phyloP scores from a whole-genome alignment of 1,284 basidiomycete genomes.

The Boletellus dicymbophilus region DNA sequence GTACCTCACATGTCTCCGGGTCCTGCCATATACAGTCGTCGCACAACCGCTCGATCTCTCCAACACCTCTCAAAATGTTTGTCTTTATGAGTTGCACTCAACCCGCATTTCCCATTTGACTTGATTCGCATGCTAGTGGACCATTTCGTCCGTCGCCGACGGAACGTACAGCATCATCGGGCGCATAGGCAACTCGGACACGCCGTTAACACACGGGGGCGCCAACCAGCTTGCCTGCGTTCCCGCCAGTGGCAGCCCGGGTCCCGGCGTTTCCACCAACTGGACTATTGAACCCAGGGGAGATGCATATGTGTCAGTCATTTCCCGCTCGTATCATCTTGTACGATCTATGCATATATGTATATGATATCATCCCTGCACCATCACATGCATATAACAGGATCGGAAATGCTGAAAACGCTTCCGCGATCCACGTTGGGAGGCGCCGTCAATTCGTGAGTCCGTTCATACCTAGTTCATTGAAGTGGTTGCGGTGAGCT shows the following conservation, averaged over 20 bases:
- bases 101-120: too few species aligned
- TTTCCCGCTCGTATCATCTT: background rate
- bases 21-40: background rate
- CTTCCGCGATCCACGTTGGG: background rate
- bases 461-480: background rate
- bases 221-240: background rate
- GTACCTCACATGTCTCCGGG: background rate
- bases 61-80: background rate
- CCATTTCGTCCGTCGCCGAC: background rate
- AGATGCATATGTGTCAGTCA: background rate
- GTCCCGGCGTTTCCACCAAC: too few species aligned
- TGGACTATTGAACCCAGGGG: background rate
- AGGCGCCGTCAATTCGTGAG: background rate
- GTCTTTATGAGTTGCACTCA: too few species aligned
- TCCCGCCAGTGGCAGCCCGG: background rate
- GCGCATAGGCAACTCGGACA: background rate
- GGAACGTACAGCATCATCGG: background rate
- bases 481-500: background rate
- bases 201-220: background rate
- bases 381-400: background rate
- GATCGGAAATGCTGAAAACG: background rate
- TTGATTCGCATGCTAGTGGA: background rate
- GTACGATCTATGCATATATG: too few species aligned
- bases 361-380: too few species aligned
- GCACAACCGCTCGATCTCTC: background rate